Evolutionary conservation across 176 grass and related monocot genomes (phyloP), one percentile per base, ranked within the genome.

Genomic region (Pharus latifolius): DNA sequence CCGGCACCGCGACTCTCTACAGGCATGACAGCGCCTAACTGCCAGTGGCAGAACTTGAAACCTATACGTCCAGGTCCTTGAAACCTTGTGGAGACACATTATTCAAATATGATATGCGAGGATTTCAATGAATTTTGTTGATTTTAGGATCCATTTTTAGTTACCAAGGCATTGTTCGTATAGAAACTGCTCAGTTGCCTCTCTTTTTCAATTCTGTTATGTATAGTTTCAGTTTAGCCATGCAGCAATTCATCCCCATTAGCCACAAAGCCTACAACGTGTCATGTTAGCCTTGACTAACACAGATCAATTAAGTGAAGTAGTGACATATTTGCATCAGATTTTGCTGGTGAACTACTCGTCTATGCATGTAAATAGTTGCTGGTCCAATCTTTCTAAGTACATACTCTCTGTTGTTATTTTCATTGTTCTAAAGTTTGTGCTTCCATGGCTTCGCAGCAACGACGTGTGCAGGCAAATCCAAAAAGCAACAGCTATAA

Each of bases 391-490:
- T 54, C 26, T 54, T 11, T 54, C 50, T 27, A 6, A 54, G 10
- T 51, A 23, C 50, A 14, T 54, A 3, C 11, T 54, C 3, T 54
- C 23, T 54, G 50, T 3, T 24, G 50, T 27, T 27, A 23, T 54
- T 27, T 25, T 11, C 10, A 14, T 5, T 54, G 10, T 23, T 54
- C 50, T 26, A 11, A 53, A 53, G 20, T 25, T 6, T 54, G 20
- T 54, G 50, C 23, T 54, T 54, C 11, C 1, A 12, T 53, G 20
- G 50, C 23, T 27, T 13, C 26, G 50, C 44, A 87, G 77, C 75
- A 84, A 38, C 72, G 46, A 45, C 37, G 56, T 17, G 54, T 22
- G 46, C 81, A 83, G 40, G 43, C 35, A 72, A 83, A 76, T 67
- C 17, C 31, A 55, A 83, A 70, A 56, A 42, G 63, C 70, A 75